These are phyloP conservation scores for Mucor circinelloides DNA, from an alignment of 371 early-diverging fungal genomes.

Conservation along the genomic window DNA sequence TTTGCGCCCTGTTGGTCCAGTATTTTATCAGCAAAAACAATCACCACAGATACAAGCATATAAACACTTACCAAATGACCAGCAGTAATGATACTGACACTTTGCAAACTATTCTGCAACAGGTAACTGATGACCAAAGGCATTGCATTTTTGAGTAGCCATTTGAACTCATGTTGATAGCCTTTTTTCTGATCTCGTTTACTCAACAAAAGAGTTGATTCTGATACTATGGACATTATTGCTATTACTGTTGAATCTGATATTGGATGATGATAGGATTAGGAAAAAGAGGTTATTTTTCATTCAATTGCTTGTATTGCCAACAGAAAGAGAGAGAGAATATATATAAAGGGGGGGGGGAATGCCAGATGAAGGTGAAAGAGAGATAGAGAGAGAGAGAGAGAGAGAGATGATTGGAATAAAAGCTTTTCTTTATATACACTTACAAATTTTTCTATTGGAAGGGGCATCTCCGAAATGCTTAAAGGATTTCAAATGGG, in stretches of 20 bases:
- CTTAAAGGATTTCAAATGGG: not conserved
- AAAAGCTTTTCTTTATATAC: not conserved
- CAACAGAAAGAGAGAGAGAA: not conserved
- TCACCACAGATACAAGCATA: slow-evolving; percentile 11
- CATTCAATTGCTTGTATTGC: slow-evolving; percentile 5
- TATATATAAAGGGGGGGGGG: not conserved
- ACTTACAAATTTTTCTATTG: not conserved
- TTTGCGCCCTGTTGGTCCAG: slow-evolving; percentile 54
- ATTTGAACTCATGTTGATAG: slow-evolving; percentile 32
- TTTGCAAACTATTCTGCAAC: slow-evolving; percentile 64
- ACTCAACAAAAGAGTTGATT: slow-evolving; percentile 6
- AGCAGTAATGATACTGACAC: slow-evolving; percentile 58
- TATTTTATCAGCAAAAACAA: not conserved
- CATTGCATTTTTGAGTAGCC: slow-evolving; percentile 52
- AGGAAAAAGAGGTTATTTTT: not conserved
- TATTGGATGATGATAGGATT: slow-evolving; percentile 1
- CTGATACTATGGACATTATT: slow-evolving; percentile 12
- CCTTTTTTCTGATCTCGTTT: slow-evolving; percentile 9
- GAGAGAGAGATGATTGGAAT: not conserved
- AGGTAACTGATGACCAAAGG: slow-evolving; percentile 61
- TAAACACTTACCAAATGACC: slow-evolving; percentile 52
- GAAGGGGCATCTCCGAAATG: not conserved
- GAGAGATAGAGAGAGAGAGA: not conserved
- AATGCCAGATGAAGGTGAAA: not conserved
- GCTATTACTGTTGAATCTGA: not conserved